Conservation (phyloP, 1,284 basidiomycete species). For the Trametes sp. region DNA sequence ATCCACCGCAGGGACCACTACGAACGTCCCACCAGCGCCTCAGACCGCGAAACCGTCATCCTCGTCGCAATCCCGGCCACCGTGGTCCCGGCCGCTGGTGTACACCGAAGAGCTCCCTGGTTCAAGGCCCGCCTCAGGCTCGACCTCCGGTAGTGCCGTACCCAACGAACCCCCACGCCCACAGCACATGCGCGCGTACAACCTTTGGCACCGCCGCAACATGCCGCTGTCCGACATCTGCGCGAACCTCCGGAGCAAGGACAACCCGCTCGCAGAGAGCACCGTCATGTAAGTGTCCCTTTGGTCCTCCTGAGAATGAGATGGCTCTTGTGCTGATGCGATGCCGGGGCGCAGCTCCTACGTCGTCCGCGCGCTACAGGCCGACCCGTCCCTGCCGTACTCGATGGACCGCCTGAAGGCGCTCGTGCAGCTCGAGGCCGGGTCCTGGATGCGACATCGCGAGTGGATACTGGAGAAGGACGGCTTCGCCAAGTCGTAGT, state of each 20-base stretch:
- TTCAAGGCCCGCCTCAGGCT: not conserved
- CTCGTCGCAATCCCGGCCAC: too few relatives aligned
- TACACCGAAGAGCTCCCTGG: not conserved
- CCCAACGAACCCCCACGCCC: conserved; percentile 38
- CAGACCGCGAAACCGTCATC: not conserved
- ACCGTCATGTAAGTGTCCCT: conserved; percentile 66
- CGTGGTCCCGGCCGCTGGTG: not conserved
- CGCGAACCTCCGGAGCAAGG: conserved; percentile 46
- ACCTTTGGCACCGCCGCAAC: conserved; percentile 57
- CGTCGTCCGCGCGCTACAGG: conserved; percentile 52
- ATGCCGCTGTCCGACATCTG: conserved; percentile 59
- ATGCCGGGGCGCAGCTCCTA: conserved; percentile 47
- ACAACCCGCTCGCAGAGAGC: conserved; percentile 56
- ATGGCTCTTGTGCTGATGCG: not conserved
- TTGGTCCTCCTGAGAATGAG: not conserved
- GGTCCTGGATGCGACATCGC: conserved; percentile 51
- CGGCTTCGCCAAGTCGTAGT: conserved; percentile 24
- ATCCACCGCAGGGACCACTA: not conserved
- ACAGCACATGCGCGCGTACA: conserved; percentile 63
- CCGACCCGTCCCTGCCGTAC: conserved; percentile 50
- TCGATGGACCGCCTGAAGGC: conserved; percentile 44
- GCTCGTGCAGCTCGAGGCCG: conserved; percentile 49
- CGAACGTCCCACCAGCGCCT: not conserved
- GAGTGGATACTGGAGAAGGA: conserved; percentile 43
- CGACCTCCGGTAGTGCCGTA: not conserved